Conservation (phyloP, 225 moss, liverwort and hornwort species). For the Rhytidiadelphus loreus region DNA sequence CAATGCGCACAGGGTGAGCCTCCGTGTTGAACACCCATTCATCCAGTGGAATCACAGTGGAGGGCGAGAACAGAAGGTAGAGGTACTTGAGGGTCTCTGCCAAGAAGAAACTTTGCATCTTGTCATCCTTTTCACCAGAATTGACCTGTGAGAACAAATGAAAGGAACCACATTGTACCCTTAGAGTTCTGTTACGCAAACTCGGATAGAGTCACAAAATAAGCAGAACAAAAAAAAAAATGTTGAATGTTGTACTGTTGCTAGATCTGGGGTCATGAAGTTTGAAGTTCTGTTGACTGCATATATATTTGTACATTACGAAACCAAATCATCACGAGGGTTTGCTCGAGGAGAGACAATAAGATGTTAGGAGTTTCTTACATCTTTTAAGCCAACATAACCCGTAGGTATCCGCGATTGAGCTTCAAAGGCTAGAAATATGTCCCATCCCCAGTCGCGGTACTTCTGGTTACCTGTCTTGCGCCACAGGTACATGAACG, state of each 20-base stretch:
- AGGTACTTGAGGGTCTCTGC: slow-evolving; percentile 93
- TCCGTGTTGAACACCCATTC: slow-evolving; percentile 97
- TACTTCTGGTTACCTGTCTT: slow-evolving; percentile 79
- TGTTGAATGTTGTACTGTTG: background rate
- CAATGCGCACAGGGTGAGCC: slow-evolving; percentile 75
- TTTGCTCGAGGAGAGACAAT: background rate
- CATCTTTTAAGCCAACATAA: slow-evolving; percentile 73
- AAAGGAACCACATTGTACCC: background rate
- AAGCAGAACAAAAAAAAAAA: background rate
- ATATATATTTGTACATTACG: background rate
- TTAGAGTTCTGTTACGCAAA: background rate
- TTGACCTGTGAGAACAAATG: slow-evolving; percentile 30
- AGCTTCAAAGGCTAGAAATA: slow-evolving; percentile 82
- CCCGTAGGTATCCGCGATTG: slow-evolving; percentile 58
- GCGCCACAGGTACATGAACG: slow-evolving; percentile 82
- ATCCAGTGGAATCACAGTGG: slow-evolving; percentile 63
- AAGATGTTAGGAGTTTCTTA: slow-evolving; percentile 14
- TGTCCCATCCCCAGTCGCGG: slow-evolving; percentile 95
- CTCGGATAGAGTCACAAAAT: background rate
- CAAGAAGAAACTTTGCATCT: slow-evolving; percentile 90
- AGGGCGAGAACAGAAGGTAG: slow-evolving; percentile 80
- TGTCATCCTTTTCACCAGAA: slow-evolving; percentile 68
- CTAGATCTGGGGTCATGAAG: background rate
- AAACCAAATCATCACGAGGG: background rate
- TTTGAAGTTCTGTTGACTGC: background rate